Evolutionary conservation across 768 basidiomycete genomes (phyloP), one percentile per base, ranked within the genome.

Genomic region (Pleurotus salmoneostramineus): DNA sequence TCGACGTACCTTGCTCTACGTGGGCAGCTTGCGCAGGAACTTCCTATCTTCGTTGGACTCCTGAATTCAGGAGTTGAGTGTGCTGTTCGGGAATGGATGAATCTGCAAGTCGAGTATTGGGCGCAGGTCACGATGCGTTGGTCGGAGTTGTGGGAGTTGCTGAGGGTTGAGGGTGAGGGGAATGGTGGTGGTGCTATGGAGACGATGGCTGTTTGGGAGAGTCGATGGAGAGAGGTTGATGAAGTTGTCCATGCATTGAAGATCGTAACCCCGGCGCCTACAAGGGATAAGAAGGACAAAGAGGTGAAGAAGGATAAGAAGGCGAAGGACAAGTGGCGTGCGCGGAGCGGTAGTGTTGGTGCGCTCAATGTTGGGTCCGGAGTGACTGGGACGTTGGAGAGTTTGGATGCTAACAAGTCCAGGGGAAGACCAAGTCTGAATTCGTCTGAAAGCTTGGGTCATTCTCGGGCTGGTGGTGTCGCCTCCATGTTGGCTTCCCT

Each of bases 101-200:
- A 71, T 4, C 77, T 83, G 58, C 91, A 93, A 66, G 75, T 75
- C 1, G 68, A 70, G 21, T 89, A 88, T 64, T 93, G 83, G 74
- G 59, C 68, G 12, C 81, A 81, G 40, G 79, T 89, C 5, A 76
- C 80, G 44, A 82, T 83, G 50, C 74, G 80, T 32, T 93, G 91
- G 91, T 79, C 76, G 1, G 85, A 84, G n/a, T 71, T 93, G n/a
- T 93, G 91, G 91, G 88, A 92, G 59, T 89, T 87, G 66, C 71
- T 89, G n/a, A 74, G 80, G 7, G 83, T 88, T 3, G 88, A 89
- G 15, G 86, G 85, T 1, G 86, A 88, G 72, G 69, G 80, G 73
- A 86, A 86, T 60, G 84, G 80, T 0, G 86, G 84, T 5, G 78
- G n/a, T n/a, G n/a, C 79, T 4, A 79, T 77, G 6, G 91, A 92